These are phyloP conservation scores for Theileria parva DNA, from an alignment of 169 alveolate species.

Conservation along the genomic window DNA sequence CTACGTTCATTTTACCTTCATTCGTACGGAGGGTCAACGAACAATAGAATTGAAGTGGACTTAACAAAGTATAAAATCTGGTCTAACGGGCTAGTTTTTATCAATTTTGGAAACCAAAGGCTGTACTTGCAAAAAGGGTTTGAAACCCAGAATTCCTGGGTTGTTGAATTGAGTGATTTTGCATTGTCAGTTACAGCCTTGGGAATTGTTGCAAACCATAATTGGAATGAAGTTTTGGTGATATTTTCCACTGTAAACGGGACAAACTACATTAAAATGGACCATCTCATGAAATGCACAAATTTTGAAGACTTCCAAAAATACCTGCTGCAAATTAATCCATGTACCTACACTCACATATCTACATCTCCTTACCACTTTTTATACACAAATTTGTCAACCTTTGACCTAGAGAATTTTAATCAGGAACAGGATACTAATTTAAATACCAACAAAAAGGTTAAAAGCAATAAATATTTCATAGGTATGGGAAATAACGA, in stretches of 20 bases:
- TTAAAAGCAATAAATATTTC: neutral
- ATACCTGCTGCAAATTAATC: neutral
- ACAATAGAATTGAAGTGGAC: constrained; percentile 10
- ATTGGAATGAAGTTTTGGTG: constrained; percentile 36
- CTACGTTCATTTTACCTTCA: constrained; percentile 45
- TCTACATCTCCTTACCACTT: neutral
- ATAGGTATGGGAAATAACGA: constrained; percentile 19
- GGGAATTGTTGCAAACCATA: constrained; percentile 46
- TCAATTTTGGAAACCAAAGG: constrained; percentile 30
- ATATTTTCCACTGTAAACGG: constrained; percentile 36
- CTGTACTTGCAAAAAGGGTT: constrained; percentile 59
- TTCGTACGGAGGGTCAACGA: constrained; percentile 6
- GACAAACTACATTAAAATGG: constrained; percentile 24
- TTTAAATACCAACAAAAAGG: neutral
- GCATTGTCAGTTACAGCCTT: constrained; percentile 36
- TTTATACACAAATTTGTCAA: neutral
- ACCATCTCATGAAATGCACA: constrained; percentile 37
- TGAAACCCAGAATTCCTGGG: constrained; percentile 20
- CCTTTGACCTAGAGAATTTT: neutral
- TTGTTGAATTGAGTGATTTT: constrained; percentile 30
- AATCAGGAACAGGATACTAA: neutral
- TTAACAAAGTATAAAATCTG: constrained; percentile 29
- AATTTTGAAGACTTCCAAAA: constrained; percentile 10
- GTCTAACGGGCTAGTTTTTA: constrained; percentile 49
- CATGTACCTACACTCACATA: constrained; percentile 5